A percentile compares a stretch with the other conserved stretches of the same genome.
Conservation (phyloP, 2,329 filamentous ascomycete species). For the Diaporthe vaccinii region DNA sequence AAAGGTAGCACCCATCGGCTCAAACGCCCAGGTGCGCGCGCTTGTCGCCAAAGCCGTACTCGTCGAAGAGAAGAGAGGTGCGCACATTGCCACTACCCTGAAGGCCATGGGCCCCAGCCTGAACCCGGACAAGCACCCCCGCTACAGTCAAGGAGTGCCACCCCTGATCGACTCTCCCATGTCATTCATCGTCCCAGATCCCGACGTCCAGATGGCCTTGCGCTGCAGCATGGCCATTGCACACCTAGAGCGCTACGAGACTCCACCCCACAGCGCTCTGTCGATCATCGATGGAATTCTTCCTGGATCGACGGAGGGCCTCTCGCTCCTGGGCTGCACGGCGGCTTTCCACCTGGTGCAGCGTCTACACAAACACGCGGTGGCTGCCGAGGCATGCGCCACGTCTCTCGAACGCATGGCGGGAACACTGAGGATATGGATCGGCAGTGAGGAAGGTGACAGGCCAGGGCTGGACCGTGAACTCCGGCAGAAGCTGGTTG, state of each 20-base stretch:
- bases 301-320: slow-evolving; percentile 55
- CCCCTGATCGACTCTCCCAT: slow-evolving; percentile 62
- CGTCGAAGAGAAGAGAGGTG: slow-evolving; percentile 65
- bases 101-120: slow-evolving; percentile 62
- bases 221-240: slow-evolving; percentile 73
- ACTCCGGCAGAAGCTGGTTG: slow-evolving; percentile 67
- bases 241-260: slow-evolving; percentile 63
- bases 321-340: slow-evolving; percentile 72
- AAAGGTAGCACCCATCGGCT: slow-evolving; percentile 82
- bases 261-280: slow-evolving; percentile 58
- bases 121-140: slow-evolving; percentile 51
- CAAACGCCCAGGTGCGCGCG: slow-evolving; percentile 74
- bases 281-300: slow-evolving; percentile 65
- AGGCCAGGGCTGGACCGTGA: slow-evolving; percentile 64
- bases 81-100: slow-evolving; percentile 69
- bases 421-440: slow-evolving; percentile 72
- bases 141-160: slow-evolving; percentile 48
- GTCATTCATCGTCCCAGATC: slow-evolving; percentile 57
- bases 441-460: slow-evolving; percentile 65
- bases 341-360: slow-evolving; percentile 72
- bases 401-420: slow-evolving; percentile 68
- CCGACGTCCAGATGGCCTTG: slow-evolving; percentile 69
- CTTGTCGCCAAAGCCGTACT: slow-evolving; percentile 72
- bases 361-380: slow-evolving; percentile 61
- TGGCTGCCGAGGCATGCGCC: slow-evolving; percentile 61